Percentiles rank a stretch among this genome's conserved stretches.
These are phyloP conservation scores for Podospora pseudoanserina DNA, from an alignment of 495 filamentous ascomycete genomes.

Conservation along the genomic window DNA sequence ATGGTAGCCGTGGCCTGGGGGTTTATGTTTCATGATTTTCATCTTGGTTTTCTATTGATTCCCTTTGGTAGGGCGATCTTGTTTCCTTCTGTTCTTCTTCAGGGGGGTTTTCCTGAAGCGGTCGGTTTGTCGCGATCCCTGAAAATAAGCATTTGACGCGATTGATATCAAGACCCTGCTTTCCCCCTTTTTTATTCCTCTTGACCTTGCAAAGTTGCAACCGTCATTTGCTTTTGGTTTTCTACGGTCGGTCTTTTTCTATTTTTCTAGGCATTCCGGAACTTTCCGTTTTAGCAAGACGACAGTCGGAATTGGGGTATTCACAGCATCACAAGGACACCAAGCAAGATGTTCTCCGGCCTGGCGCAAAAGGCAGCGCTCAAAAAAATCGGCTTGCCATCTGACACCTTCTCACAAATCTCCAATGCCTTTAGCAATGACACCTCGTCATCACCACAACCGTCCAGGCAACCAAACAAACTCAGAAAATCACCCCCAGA, in stretches of 20 bases:
- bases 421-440: neutral
- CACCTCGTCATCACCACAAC: conserved; percentile 13
- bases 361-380: conserved; percentile 49
- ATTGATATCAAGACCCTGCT: neutral
- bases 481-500: conserved; percentile 23
- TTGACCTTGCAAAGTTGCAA: conserved; percentile 3
- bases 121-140: neutral
- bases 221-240: neutral
- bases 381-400: conserved; percentile 43
- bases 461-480: conserved; percentile 23
- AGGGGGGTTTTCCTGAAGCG: neutral
- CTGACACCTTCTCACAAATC: conserved; percentile 28
- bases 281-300: neutral
- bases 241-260: neutral
- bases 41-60: neutral
- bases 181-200: neutral
- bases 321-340: neutral
- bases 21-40: neutral
- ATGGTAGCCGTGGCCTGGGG: neutral
- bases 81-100: neutral
- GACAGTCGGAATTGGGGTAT: neutral
- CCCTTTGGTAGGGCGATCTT: neutral
- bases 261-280: neutral
- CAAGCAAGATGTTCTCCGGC: conserved; percentile 42
- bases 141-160: neutral